phyloP scores from a whole-genome alignment of 1,284 basidiomycete species.

The Xerocomus minutiporus region DNA sequence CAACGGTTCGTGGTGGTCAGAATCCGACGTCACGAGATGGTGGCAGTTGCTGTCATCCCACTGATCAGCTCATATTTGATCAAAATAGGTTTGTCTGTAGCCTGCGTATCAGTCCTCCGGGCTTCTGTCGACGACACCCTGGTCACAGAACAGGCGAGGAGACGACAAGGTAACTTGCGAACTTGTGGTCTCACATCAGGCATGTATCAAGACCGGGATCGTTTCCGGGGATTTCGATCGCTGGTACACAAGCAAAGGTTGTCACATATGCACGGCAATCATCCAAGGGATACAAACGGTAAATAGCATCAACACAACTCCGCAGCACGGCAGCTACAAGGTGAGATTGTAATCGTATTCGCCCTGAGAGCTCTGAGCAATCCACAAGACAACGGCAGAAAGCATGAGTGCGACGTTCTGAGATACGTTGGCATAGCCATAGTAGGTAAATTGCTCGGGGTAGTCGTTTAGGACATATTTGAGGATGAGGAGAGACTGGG shows the following conservation, averaged over 20 bases:
- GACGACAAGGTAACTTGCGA: too few relatives aligned
- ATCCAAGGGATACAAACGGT: conserved; percentile 7
- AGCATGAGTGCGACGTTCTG: conserved; percentile 93
- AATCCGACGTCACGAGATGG: too few relatives aligned
- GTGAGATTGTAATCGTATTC: conserved; percentile 90
- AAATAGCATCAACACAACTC: conserved; percentile 8
- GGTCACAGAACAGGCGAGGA: too few relatives aligned
- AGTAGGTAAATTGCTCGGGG: conserved; percentile 79
- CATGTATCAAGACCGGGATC: neutral
- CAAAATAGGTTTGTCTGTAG: too few relatives aligned
- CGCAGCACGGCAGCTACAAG: conserved; percentile 39
- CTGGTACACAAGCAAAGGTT: neutral
- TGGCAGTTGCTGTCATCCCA: too few relatives aligned
- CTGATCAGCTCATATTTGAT: too few relatives aligned
- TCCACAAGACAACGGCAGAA: conserved; percentile 82
- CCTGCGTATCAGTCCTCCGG: too few relatives aligned
- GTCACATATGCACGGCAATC: neutral
- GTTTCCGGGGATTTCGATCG: neutral
- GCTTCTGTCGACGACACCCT: too few relatives aligned
- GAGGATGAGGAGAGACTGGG: conserved; percentile 82
- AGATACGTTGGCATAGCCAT: conserved; percentile 91
- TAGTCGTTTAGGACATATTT: conserved; percentile 85
- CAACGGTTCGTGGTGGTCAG: neutral
- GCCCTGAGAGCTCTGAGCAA: conserved; percentile 72
- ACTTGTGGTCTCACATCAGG: too few relatives aligned